Evolutionary conservation across 1,139 yeast genomes (phyloP).

Genomic region (Geotrichum aggregatum): DNA sequence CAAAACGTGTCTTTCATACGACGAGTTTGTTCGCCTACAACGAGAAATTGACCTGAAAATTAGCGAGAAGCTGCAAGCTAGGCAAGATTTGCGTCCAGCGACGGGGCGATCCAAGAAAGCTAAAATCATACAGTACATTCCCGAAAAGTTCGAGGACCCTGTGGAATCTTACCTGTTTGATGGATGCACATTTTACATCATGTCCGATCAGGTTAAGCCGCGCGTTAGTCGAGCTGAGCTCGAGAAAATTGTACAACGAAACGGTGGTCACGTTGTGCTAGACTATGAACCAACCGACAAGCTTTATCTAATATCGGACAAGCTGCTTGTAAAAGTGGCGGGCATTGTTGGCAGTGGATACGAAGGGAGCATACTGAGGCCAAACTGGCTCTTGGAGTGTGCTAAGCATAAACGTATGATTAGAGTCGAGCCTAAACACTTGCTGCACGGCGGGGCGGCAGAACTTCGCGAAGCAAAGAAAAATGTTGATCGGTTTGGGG

Average conservation of each 20-base stretch:
- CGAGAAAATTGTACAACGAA: conserved; percentile 27
- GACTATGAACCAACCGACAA: conserved; percentile 24
- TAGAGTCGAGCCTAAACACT: conserved; percentile 52
- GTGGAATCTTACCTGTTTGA: conserved; percentile 25
- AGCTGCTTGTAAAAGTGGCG: conserved; percentile 45
- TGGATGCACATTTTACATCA: conserved; percentile 28
- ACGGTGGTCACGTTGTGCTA: conserved; percentile 35
- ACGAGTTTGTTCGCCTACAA: conserved; percentile 41
- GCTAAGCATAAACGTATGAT: conserved; percentile 45
- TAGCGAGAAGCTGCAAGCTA: background rate
- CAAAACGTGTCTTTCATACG: conserved; percentile 53
- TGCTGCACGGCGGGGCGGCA: conserved; percentile 21
- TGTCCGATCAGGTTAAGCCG: conserved; percentile 32
- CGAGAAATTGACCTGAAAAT: conserved; percentile 21
- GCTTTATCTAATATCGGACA: conserved; percentile 48
- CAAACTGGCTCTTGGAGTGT: conserved; percentile 72
- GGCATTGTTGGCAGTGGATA: conserved; percentile 44
- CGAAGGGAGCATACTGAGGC: conserved; percentile 54
- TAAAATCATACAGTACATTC: conserved; percentile 9
- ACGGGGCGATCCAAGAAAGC: conserved; percentile 14
- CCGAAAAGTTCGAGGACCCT: conserved; percentile 20
- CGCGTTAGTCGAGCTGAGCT: conserved; percentile 27
- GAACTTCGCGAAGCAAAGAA: conserved; percentile 22
- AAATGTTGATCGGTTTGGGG: conserved; percentile 35
- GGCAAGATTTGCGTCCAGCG: conserved; percentile 18